Percentiles rank a stretch among this genome's conserved stretches.
These are phyloP conservation scores for Acanthamoeba royreba DNA, from an alignment of 208 protist genomes.

Conservation along the genomic window DNA sequence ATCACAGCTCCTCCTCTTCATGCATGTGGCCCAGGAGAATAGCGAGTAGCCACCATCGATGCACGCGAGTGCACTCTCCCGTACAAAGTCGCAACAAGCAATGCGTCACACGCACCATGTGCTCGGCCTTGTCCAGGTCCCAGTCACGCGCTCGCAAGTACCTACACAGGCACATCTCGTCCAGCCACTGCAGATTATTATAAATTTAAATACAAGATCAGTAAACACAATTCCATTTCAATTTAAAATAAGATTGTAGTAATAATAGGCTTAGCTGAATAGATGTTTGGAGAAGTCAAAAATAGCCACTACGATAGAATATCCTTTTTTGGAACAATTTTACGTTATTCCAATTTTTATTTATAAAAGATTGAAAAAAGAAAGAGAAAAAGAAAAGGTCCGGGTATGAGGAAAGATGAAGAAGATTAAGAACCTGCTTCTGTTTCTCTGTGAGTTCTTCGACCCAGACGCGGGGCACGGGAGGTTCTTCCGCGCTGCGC, in stretches of 20 bases:
- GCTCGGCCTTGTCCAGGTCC: slow-evolving; percentile 14
- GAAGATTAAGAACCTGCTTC: background rate
- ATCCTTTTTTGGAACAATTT: too few relatives aligned
- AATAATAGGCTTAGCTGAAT: too few relatives aligned
- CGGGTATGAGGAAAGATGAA: background rate
- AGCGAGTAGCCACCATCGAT: too few relatives aligned
- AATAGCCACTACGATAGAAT: too few relatives aligned
- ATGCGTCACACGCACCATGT: background rate
- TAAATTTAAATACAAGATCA: too few relatives aligned
- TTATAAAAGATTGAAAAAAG: background rate
- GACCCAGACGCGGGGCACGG: background rate
- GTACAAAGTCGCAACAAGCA: too few relatives aligned
- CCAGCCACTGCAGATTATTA: background rate
- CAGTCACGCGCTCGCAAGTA: background rate
- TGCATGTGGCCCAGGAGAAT: too few relatives aligned
- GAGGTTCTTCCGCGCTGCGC: background rate
- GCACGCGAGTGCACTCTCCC: too few relatives aligned
- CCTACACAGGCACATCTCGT: background rate
- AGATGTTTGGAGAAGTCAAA: too few relatives aligned
- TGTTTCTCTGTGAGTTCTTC: background rate
- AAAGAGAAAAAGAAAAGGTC: background rate
- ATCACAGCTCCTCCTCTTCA: too few relatives aligned
- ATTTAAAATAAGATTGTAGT: too few relatives aligned
- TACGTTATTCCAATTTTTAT: background rate
- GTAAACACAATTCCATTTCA: too few relatives aligned